Percentiles rank a stretch among this genome's conserved stretches.
These are phyloP conservation scores for Leishmania tropica DNA, from an alignment of 208 protist genomes.

Conservation along the genomic window DNA sequence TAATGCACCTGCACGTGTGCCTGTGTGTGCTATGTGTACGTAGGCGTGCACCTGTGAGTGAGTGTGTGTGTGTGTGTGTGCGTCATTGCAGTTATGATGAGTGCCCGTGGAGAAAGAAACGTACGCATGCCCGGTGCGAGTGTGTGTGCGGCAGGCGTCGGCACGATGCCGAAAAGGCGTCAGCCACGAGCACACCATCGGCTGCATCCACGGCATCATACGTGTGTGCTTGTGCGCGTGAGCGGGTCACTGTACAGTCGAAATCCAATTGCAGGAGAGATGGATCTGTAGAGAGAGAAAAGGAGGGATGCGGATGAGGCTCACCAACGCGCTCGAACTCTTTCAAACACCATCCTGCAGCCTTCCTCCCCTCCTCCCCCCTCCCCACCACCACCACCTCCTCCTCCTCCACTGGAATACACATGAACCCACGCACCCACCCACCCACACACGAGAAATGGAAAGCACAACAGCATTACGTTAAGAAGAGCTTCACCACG, in stretches of 20 bases:
- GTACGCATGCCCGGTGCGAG: background rate
- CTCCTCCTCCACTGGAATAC: background rate
- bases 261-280: background rate
- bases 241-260: background rate
- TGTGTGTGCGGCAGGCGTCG: background rate
- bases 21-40: background rate
- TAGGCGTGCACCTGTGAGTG: background rate
- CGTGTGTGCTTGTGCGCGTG: background rate
- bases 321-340: background rate
- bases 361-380: background rate
- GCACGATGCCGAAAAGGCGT: background rate
- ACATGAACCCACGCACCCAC: background rate
- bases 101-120: background rate
- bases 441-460: background rate
- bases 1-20: background rate
- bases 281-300: background rate
- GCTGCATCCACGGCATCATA: background rate
- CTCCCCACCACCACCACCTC: background rate
- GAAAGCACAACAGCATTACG: background rate
- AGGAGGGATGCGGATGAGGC: background rate
- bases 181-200: background rate
- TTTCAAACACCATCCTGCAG: no score
- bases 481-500: background rate
- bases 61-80: background rate
- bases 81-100: background rate